Conservation (phyloP, 2,329 filamentous ascomycete genomes). For the Parascedosporium putredinis region DNA sequence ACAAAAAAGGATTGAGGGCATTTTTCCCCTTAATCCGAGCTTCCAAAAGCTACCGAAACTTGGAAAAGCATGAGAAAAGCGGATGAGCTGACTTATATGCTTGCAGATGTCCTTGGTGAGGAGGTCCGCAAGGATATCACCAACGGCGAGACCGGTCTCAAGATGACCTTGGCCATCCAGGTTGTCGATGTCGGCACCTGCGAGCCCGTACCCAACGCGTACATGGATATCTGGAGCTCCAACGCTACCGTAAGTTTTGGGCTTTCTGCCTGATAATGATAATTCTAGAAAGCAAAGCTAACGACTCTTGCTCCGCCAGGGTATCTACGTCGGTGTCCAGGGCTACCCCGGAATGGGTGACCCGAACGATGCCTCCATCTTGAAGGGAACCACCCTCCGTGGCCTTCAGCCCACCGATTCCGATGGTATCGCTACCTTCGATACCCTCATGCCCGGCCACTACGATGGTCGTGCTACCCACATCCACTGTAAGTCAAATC, state of each 20-base stretch:
- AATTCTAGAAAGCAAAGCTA: not conserved
- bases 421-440: conserved; percentile 31
- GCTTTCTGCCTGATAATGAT: no score
- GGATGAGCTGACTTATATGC: no score
- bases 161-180: conserved; percentile 33
- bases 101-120: conserved; percentile 12
- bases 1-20: no score
- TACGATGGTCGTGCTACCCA: conserved; percentile 35
- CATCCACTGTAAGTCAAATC: conserved; percentile 33
- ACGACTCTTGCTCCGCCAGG: not conserved
- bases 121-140: conserved; percentile 16
- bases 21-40: no score
- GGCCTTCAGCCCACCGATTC: conserved; percentile 27
- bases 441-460: conserved; percentile 32
- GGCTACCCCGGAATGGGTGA: conserved; percentile 26
- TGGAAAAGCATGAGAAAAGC: no score
- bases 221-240: conserved; percentile 14
- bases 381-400: conserved; percentile 23
- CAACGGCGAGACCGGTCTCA: conserved; percentile 22
- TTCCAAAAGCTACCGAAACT: no score
- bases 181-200: conserved; percentile 13
- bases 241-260: conserved; percentile 27
- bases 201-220: conserved; percentile 11
- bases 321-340: conserved; percentile 26
- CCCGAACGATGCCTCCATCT: conserved; percentile 23